Conservation (phyloP, 169 alveolate species). For the Plasmodium falciparum region DNA sequence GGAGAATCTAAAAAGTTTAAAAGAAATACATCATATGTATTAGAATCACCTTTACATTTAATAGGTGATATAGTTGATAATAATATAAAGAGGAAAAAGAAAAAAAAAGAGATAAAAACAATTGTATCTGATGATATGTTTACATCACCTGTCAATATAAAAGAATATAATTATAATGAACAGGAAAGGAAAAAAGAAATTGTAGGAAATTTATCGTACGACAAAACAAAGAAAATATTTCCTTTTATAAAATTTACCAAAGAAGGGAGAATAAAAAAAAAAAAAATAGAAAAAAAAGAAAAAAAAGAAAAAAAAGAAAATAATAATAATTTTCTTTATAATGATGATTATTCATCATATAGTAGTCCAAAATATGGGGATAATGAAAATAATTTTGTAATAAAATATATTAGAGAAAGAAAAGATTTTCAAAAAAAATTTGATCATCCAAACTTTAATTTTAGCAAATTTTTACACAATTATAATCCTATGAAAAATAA, state of each 20-base stretch:
- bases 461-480: not conserved
- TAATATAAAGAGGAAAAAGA: no score
- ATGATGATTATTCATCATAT: slow-evolving; percentile 71
- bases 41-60: slow-evolving; percentile 50
- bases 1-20: slow-evolving; percentile 8
- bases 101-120: not conserved
- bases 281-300: not conserved
- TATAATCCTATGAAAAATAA: slow-evolving; percentile 7
- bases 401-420: slow-evolving; percentile 54
- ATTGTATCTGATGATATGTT: slow-evolving; percentile 28
- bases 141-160: slow-evolving; percentile 19
- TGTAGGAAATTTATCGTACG: not conserved
- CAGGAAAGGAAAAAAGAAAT: no score
- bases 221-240: slow-evolving; percentile 12
- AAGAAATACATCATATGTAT: slow-evolving; percentile 1
- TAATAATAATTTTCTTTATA: slow-evolving; percentile 30
- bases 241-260: slow-evolving; percentile 24
- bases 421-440: slow-evolving; percentile 33
- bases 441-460: slow-evolving; percentile 22
- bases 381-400: slow-evolving; percentile 13
- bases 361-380: not conserved
- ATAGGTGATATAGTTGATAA: slow-evolving; percentile 3
- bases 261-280: not conserved
- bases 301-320: slow-evolving; percentile 3
- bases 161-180: no score